These are phyloP conservation scores for Salix caprea DNA, from an alignment of 345 rosid genomes.

Conservation along the genomic window DNA sequence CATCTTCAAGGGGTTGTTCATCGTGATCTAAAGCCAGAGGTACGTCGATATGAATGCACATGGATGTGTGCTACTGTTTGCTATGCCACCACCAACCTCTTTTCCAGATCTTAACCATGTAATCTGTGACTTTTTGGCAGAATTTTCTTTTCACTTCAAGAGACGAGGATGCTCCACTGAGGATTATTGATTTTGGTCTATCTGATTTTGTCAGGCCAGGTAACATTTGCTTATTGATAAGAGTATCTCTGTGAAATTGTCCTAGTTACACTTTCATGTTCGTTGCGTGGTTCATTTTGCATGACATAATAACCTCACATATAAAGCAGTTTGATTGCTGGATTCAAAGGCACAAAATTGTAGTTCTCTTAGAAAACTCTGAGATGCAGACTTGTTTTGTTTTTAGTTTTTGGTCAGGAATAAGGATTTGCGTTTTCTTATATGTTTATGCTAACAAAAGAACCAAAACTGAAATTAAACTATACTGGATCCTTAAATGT, in stretches of 20 bases:
- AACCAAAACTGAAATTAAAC: not conserved
- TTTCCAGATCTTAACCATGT: not conserved
- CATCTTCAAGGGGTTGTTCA: constrained; percentile 98
- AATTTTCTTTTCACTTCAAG: constrained; percentile 81
- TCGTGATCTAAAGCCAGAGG: constrained; percentile 97
- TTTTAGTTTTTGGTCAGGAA: too few relatives aligned
- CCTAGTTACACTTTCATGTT: too few relatives aligned
- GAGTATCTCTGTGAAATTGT: not conserved
- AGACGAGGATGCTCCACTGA: constrained; percentile 61
- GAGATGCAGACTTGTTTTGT: not conserved
- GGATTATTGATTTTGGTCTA: constrained; percentile 76
- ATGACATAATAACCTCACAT: too few relatives aligned
- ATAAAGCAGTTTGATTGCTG: not conserved
- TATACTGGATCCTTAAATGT: not conserved
- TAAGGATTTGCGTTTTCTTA: not conserved
- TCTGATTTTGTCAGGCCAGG: constrained; percentile 81
- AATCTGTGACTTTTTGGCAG: constrained; percentile 30
- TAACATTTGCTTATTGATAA: constrained; percentile 17
- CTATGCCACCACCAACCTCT: not conserved
- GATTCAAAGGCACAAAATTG: not conserved
- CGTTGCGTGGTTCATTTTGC: too few relatives aligned
- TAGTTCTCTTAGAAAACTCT: not conserved
- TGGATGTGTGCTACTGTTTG: not conserved
- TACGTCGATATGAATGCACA: constrained; percentile 8
- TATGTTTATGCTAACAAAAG: not conserved